Evolutionary conservation across 768 basidiomycete genomes (phyloP).

Genomic region (Mycena sanguinolenta): DNA sequence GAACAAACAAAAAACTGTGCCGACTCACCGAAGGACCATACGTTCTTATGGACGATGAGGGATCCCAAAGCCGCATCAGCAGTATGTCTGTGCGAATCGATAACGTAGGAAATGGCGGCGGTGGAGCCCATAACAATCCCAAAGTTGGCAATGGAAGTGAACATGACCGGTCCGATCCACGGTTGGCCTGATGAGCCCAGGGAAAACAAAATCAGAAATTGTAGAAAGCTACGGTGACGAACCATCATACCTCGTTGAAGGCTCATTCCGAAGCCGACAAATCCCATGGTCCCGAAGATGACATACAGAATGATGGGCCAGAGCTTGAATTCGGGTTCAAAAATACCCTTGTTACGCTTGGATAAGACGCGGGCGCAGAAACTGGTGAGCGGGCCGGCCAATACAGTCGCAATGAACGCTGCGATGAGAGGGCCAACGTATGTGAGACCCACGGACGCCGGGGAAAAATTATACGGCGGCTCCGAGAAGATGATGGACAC

Average conservation of each 20-base stretch:
- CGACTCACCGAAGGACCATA: slow-evolving; percentile 28
- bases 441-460: slow-evolving; percentile 21
- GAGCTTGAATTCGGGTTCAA: slow-evolving; percentile 31
- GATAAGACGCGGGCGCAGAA: slow-evolving; percentile 24
- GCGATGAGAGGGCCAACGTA: slow-evolving; percentile 24
- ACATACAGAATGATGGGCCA: slow-evolving; percentile 20
- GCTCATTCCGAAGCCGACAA: slow-evolving; percentile 27
- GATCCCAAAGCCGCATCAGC: slow-evolving; percentile 29
- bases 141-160: slow-evolving; percentile 28
- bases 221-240: too few species aligned
- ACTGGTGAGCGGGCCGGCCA: slow-evolving; percentile 21
- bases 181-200: not conserved
- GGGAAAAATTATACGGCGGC: slow-evolving; percentile 22
- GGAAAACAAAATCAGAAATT: not conserved
- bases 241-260: slow-evolving; percentile 12
- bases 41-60: slow-evolving; percentile 30
- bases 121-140: slow-evolving; percentile 30
- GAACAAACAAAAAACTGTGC: too few species aligned
- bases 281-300: slow-evolving; percentile 28
- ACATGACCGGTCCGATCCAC: slow-evolving; percentile 31
- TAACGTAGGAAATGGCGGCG: slow-evolving; percentile 27
- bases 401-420: slow-evolving; percentile 15
- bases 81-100: slow-evolving; percentile 31
- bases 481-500: slow-evolving; percentile 26
- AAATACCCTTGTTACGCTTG: slow-evolving; percentile 28